These are phyloP conservation scores for Syncephalastrum racemosum DNA, from an alignment of 371 early-diverging fungal genomes.

Conservation along the genomic window DNA sequence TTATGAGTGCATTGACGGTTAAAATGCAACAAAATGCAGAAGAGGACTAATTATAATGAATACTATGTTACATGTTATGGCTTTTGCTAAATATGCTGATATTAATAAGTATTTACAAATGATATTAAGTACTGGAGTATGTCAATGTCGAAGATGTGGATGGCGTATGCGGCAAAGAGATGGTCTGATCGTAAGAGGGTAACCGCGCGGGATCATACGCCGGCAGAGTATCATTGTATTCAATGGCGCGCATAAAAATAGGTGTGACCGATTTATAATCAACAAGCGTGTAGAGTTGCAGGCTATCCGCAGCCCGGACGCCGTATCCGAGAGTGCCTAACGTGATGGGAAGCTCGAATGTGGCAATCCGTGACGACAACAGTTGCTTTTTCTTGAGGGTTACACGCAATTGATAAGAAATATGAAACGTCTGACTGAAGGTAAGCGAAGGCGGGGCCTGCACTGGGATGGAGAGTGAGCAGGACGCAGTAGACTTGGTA, in stretches of 20 bases:
- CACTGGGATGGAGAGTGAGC: conserved; percentile 20
- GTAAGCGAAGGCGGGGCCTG: conserved; percentile 27
- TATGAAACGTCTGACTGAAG: conserved; percentile 23
- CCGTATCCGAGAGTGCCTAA: conserved; percentile 43
- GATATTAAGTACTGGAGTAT: no score
- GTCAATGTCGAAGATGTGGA: no score
- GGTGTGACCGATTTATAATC: conserved; percentile 11
- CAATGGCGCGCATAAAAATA: conserved; percentile 27
- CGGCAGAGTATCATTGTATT: conserved; percentile 36
- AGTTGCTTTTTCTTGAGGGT: conserved; percentile 25
- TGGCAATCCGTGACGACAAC: conserved; percentile 13
- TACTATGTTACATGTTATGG: no score
- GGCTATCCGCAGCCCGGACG: conserved; percentile 27
- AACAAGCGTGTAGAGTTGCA: conserved; percentile 13
- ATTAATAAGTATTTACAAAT: no score
- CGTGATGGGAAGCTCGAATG: conserved; percentile 27
- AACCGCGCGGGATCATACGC: conserved; percentile 23
- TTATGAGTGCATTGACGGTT: no score
- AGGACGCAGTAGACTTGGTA: conserved; percentile 12
- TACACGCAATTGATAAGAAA: conserved; percentile 24
- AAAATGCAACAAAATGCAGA: no score
- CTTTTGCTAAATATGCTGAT: no score
- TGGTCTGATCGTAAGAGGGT: conserved; percentile 6
- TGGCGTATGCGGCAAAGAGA: no score
- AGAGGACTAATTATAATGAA: no score